These are phyloP conservation scores for Fragaria nilgerrensis DNA, from an alignment of 306 rosid genomes.

Conservation along the genomic window DNA sequence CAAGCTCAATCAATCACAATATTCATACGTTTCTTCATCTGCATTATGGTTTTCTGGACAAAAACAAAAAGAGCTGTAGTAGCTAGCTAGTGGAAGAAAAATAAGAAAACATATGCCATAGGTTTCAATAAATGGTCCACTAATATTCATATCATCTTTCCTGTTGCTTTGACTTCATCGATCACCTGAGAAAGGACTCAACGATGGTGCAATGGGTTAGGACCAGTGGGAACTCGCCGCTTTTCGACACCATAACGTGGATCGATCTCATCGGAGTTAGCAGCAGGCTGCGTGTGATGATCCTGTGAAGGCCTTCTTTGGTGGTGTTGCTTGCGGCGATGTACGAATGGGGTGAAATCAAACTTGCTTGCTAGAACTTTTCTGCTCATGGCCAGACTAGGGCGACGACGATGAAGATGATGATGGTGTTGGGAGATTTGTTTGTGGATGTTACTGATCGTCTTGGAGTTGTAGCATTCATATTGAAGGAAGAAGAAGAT, in stretches of 20 bases:
- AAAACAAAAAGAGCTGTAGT: background rate
- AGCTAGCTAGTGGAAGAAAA: background rate
- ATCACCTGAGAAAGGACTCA: conserved; percentile 23
- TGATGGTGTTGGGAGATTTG: conserved; percentile 30
- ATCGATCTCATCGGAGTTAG: conserved; percentile 48
- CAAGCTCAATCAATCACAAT: conserved; percentile 16
- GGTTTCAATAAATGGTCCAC: conserved; percentile 15
- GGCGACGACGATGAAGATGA: conserved; percentile 18
- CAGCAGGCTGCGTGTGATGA: conserved; percentile 26
- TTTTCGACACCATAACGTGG: conserved; percentile 88
- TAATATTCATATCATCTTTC: conserved; percentile 24
- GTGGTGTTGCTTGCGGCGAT: conserved; percentile 28
- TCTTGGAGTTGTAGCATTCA: conserved; percentile 50
- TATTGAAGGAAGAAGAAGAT: conserved; percentile 29
- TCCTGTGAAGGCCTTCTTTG: conserved; percentile 5
- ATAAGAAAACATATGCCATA: background rate
- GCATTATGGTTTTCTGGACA: conserved; percentile 14
- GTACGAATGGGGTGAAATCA: conserved; percentile 70
- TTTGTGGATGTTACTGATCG: conserved; percentile 30
- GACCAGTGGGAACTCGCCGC: conserved; percentile 93
- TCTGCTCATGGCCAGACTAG: conserved; percentile 37
- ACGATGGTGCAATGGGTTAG: conserved; percentile 92
- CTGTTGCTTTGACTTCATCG: background rate
- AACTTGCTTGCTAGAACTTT: conserved; percentile 73
- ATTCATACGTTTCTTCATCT: conserved; percentile 1